Evolutionary conservation across 768 basidiomycete genomes (phyloP), one percentile per base, ranked within the genome.

Genomic region (Leccinellum rugosiceps): DNA sequence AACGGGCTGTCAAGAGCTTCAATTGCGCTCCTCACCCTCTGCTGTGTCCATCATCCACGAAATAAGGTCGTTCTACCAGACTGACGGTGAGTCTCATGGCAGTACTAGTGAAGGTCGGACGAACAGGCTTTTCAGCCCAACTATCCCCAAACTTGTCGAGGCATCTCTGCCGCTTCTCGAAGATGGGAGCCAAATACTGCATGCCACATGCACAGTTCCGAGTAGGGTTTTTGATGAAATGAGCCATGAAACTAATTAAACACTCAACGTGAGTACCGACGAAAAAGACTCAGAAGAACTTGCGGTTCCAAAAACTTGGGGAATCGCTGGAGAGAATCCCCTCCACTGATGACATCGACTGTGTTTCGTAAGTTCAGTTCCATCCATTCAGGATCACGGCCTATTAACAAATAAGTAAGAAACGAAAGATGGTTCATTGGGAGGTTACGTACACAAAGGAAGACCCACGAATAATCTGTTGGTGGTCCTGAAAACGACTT

Each of bases 381-480:
- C 9, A 59, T 41, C 58, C 58, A 59, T 9, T 59, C 50, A 8
- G 43, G 35, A 8, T 59, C 13, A 14, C 48, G 48, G n/a, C 48
- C 48, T 49, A 49, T 17, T 5, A 13, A 68, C 30, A 11, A 49
- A n/a, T 19, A 28, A 26, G n/a, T 10, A 6, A 47, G 46, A 17
- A 25, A 14, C 6, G 13, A 28, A 28, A 26, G 15, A 19, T 13
- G 17, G n/a, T 28, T 17, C n/a, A n/a, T 41, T 9, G n/a, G 17
- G 9, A 41, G n/a, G 38, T n/a, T n/a, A 9, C n/a, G 38, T 30
- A 31, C 48, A 49, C 17, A 49, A 30, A 10, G 48, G 28, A n/a
- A 49, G n/a, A 2, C 30, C 48, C 8, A 49, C 28, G 30, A 49
- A 49, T 31, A 31, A 6, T 31, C 48, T 49, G 28, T 49, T 49